phyloP scores from a whole-genome alignment of 352 stramenopile species.

The Globisporangium cystogenes region DNA sequence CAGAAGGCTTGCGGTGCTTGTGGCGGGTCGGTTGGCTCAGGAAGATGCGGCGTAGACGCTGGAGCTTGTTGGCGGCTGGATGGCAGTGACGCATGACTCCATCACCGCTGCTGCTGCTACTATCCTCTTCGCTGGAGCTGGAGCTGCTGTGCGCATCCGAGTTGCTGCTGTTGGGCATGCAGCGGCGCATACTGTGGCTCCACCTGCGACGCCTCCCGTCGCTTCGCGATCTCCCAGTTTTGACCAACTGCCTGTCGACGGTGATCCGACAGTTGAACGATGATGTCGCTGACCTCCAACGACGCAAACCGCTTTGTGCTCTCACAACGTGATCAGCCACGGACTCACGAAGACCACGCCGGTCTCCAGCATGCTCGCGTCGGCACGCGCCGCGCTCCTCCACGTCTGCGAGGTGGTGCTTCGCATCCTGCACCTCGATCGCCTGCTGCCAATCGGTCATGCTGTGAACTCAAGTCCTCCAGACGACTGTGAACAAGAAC shows the following conservation, averaged over 20 bases:
- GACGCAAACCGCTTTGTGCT: neutral
- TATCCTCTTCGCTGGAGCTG: conserved; percentile 8
- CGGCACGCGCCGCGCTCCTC: conserved; percentile 5
- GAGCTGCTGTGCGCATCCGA: conserved; percentile 16
- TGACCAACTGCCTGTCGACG: too few relatives aligned
- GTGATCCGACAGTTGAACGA: neutral
- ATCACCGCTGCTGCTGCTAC: conserved; percentile 2
- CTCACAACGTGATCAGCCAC: neutral
- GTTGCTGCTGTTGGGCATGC: conserved; percentile 2
- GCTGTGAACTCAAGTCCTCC: neutral
- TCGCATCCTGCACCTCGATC: conserved; percentile 17
- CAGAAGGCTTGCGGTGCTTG: neutral
- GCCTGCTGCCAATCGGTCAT: neutral
- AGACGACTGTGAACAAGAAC: conserved; percentile 5
- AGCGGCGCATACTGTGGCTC: too few relatives aligned
- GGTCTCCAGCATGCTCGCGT: neutral
- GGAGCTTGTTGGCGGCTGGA: conserved; percentile 31
- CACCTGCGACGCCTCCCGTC: too few relatives aligned
- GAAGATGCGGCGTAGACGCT: conserved; percentile 61
- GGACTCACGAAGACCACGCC: neutral
- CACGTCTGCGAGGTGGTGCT: conserved; percentile 12
- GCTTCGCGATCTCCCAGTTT: neutral
- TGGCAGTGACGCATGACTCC: conserved; percentile 16
- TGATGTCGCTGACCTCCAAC: neutral
- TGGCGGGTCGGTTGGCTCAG: conserved; percentile 37